Base-by-base conservation (phyloP, 257 asterid species). In the Capsicum pubescens region DNA sequence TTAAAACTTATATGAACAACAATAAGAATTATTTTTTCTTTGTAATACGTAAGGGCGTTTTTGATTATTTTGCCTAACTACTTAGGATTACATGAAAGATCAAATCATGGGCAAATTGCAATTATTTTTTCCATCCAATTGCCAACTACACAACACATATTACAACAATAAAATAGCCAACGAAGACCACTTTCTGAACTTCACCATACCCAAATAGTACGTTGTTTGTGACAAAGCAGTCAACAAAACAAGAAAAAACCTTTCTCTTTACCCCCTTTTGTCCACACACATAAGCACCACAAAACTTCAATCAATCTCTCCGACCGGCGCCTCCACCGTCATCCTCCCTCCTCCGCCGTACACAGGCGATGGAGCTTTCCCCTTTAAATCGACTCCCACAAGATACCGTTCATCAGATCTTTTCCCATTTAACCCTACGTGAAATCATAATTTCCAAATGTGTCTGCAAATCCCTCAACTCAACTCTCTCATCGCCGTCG, bases 391-490 rank as follows among this genome's bases (percentile, higher is more conserved):
- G 64, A 3, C 88, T 95, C 6, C 98, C 99, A 0, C 95, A 92
- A 80, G 99, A 95, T 59, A 91, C 95, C 57, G 86, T 95, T 83
- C 98, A 93, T 85, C 93, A 91, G 88, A 93, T 94, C 93, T 93
- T 95, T 89, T 85, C 91, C 74, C 94, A 86, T 89, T 95, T 95
- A 21, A 91, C 95, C 0, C 92, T 95, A 86, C 93, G 91, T 79
- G 92, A 93, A 83, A 93, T 94, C 86, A 92, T 94, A 86, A 81
- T 94, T 78, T 91, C 91, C 54, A 92, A 89, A 84, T 92, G 95
- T 82, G 92, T 92, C 66, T 95, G 98, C 92, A 93, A 89, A 83
- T 86, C 90, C 84, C 92, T 95, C 19, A 57, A 85, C 85, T 36
- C 87, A 35, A 36, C 92, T 81, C 92, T 95, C 55, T 92, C 98